Evolutionary conservation across 768 basidiomycete species (phyloP).

Genomic region (Suillus plorans): DNA sequence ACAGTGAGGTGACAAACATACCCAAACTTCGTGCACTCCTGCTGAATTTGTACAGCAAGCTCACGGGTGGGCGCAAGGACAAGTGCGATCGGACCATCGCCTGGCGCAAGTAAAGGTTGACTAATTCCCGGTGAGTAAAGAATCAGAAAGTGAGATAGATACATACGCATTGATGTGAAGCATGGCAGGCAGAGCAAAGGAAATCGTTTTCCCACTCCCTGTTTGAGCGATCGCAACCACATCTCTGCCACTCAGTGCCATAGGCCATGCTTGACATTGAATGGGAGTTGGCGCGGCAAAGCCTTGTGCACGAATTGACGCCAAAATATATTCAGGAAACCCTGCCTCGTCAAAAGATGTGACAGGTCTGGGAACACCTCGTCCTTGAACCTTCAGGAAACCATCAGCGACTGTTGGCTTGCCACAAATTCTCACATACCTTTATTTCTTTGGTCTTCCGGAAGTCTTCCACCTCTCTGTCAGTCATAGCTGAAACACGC

Average conservation of each 20-base stretch:
- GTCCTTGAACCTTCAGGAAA: slow-evolving; percentile 74
- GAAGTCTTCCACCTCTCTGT: slow-evolving; percentile 89
- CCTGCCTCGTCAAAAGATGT: slow-evolving; percentile 91
- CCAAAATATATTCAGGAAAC: slow-evolving; percentile 95
- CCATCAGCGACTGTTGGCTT: slow-evolving; percentile 3
- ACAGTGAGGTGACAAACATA: slow-evolving; percentile 34
- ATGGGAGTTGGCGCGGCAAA: slow-evolving; percentile 91
- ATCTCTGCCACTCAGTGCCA: slow-evolving; percentile 94
- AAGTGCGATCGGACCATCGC: slow-evolving; percentile 96
- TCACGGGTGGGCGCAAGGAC: slow-evolving; percentile 98
- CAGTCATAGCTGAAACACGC: slow-evolving; percentile 70
- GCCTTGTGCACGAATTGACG: slow-evolving; percentile 91
- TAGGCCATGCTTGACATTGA: slow-evolving; percentile 99
- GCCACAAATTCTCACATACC: slow-evolving; percentile 38
- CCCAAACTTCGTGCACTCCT: slow-evolving; percentile 99
- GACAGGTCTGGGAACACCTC: slow-evolving; percentile 84
- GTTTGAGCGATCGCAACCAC: slow-evolving; percentile 97
- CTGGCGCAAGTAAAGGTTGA: slow-evolving; percentile 88
- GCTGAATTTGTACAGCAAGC: slow-evolving; percentile 97
- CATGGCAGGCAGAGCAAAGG: slow-evolving; percentile 99
- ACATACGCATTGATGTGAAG: slow-evolving; percentile 98
- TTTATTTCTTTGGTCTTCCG: slow-evolving; percentile 83
- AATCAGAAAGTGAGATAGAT: background rate
- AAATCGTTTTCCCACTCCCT: slow-evolving; percentile 97
- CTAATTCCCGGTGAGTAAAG: slow-evolving; percentile 37